These are phyloP conservation scores for Starmerella powellii DNA, from an alignment of 805 yeast species.

Conservation along the genomic window DNA sequence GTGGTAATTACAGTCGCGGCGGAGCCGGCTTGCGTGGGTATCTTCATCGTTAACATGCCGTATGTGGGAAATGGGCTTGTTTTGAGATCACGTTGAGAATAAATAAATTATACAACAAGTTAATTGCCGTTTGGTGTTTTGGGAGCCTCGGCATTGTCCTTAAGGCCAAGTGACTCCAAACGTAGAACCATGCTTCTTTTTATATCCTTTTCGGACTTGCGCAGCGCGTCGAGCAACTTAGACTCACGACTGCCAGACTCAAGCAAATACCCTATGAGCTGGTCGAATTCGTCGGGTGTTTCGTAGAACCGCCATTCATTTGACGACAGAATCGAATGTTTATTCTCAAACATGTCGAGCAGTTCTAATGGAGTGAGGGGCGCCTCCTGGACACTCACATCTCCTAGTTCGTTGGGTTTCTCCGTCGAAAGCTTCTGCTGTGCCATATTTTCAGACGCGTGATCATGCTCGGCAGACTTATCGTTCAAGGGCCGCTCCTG, in stretches of 20 bases:
- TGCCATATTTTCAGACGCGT: too few relatives aligned
- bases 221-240: slow-evolving; percentile 10
- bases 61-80: too few relatives aligned
- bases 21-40: too few relatives aligned
- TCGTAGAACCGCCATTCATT: slow-evolving; percentile 23
- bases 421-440: too few relatives aligned
- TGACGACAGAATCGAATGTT: slow-evolving; percentile 6
- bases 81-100: too few relatives aligned
- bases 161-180: slow-evolving; percentile 1
- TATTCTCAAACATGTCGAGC: slow-evolving; percentile 13
- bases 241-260: slow-evolving; percentile 20
- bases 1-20: too few relatives aligned
- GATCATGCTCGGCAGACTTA: too few relatives aligned
- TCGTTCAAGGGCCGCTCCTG: too few relatives aligned
- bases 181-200: slow-evolving; percentile 4
- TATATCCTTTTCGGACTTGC: slow-evolving; percentile 9
- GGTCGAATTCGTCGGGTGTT: slow-evolving; percentile 15
- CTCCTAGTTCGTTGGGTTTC: background rate
- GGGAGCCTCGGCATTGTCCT: background rate
- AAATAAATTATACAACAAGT: too few relatives aligned
- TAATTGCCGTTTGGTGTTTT: too few relatives aligned
- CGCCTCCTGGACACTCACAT: background rate
- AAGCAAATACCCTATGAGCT: slow-evolving; percentile 7
- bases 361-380: slow-evolving; percentile 11
- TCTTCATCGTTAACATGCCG: too few relatives aligned